These are phyloP conservation scores for Diaporthe aspalathi DNA, from an alignment of 2,329 filamentous ascomycete genomes.

Conservation along the genomic window DNA sequence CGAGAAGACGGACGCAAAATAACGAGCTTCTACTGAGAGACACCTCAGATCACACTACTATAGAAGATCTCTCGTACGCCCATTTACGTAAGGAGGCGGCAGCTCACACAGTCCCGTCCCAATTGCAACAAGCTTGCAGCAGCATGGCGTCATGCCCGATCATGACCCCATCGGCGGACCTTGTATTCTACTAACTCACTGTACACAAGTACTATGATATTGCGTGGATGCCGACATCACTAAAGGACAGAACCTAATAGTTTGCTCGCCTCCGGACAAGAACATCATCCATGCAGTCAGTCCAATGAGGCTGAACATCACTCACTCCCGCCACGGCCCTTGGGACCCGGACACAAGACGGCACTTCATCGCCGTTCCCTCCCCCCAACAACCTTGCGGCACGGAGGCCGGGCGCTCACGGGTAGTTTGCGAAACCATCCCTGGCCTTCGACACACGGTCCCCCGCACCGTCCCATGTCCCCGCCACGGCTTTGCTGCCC, in stretches of 20 bases:
- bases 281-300: too few relatives aligned
- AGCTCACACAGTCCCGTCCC: not conserved
- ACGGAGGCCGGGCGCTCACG: too few relatives aligned
- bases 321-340: too few relatives aligned
- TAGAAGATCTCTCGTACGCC: too few relatives aligned
- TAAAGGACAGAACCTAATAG: too few relatives aligned
- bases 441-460: too few relatives aligned
- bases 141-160: constrained; percentile 28
- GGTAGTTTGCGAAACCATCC: too few relatives aligned
- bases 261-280: constrained; percentile 12
- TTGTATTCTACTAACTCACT: not conserved
- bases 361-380: not conserved
- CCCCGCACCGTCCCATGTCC: not conserved
- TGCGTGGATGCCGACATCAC: not conserved
- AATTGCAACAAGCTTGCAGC: constrained; percentile 13
- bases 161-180: not conserved
- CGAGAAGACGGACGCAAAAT: too few relatives aligned
- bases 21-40: too few relatives aligned
- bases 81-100: constrained; percentile 17
- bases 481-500: not conserved
- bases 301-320: not conserved
- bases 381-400: not conserved
- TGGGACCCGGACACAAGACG: not conserved
- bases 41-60: not conserved
- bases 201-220: too few relatives aligned